Percentiles rank a stretch among this genome's conserved stretches.
Conservation (phyloP, 2,329 filamentous ascomycete species). For the Macrophomina phaseolina region DNA sequence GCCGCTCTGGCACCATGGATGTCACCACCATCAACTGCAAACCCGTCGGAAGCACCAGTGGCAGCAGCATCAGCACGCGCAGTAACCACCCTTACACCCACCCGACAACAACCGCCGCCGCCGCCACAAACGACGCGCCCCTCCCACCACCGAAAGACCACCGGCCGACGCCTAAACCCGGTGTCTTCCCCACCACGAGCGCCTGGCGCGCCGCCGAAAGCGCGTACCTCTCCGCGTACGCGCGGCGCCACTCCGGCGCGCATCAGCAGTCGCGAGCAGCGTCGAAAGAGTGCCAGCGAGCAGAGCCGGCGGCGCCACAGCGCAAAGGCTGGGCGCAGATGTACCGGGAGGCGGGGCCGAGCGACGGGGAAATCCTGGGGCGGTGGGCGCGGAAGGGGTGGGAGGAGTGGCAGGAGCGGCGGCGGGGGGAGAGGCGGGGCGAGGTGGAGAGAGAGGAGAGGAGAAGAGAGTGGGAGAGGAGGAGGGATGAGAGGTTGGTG, state of each 20-base stretch:
- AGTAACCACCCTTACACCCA: too few relatives aligned
- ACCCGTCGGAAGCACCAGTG: background rate
- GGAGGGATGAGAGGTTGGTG: constrained; percentile 31
- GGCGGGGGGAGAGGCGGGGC: constrained; percentile 16
- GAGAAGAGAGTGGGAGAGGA: background rate
- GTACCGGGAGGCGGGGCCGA: background rate
- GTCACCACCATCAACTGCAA: background rate
- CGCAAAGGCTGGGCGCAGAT: background rate
- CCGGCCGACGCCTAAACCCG: background rate
- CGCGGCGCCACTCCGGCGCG: background rate
- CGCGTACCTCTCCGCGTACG: background rate
- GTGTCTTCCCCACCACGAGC: too few relatives aligned
- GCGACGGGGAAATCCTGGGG: constrained; percentile 7
- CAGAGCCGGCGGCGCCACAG: too few relatives aligned
- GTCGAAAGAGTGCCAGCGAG: background rate
- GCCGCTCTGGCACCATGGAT: background rate
- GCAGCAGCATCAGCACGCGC: background rate
- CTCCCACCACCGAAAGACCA: background rate
- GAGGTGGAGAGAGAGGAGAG: background rate
- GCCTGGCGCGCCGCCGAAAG: background rate
- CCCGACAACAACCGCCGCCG: too few relatives aligned
- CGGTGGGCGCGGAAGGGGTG: background rate
- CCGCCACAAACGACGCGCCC: background rate
- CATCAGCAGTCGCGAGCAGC: background rate
- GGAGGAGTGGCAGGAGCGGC: constrained; percentile 4